Evolutionary conservation across 2,329 filamentous ascomycete genomes (phyloP), one percentile per base, ranked within the genome.

Genomic region (Sporothrix dimorphospora): DNA sequence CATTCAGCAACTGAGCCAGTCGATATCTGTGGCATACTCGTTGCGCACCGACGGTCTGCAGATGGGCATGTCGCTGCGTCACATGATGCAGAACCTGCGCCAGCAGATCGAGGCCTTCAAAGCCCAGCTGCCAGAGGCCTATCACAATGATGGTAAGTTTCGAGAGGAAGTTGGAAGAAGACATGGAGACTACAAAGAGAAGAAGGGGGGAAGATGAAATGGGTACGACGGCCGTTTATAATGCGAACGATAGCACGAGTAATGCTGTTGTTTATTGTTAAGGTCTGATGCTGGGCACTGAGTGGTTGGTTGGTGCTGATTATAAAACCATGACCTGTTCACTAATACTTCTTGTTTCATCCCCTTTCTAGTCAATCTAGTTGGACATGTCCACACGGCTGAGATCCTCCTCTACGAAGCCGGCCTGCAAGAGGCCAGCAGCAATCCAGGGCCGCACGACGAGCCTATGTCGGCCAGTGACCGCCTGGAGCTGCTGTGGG

Each of bases 401-500:
- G 81, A 86, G 74, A 79, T 85, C 9, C 81, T 87, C 4, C 78
- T 87, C 21, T 84, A 83, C 74, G 85, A 86, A 73, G 78, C 84
- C 49, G 82, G 80, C 72, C 78, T 87, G 38, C 81, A 82, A 4
- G 83, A 85, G 3, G 75, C 78, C 30, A 79, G 73, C 79, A 79
- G 73, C 78, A 14, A 59, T 79, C 57, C 49, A 1, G 4, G 12
- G n/a, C 38, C 38, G 4, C 40, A 11, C 9, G 75, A 75, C 11
- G 72, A 78, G 9, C 75, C 77, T 2, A 77, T 85, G 69, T 70
- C 81, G 4, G 74, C 78, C 9, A 77, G 80, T 1, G 82, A 85
- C 42, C 82, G 84, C 8, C 78, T 86, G 1, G 79, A 81, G 24
- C 79, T 86, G 21, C 81, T 87, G n/a, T 84, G 82, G 82, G 76